Evolutionary conservation across 2,329 filamentous ascomycete genomes (phyloP), one percentile per base, ranked within the genome.

Genomic region (Coniochaeta sp.): DNA sequence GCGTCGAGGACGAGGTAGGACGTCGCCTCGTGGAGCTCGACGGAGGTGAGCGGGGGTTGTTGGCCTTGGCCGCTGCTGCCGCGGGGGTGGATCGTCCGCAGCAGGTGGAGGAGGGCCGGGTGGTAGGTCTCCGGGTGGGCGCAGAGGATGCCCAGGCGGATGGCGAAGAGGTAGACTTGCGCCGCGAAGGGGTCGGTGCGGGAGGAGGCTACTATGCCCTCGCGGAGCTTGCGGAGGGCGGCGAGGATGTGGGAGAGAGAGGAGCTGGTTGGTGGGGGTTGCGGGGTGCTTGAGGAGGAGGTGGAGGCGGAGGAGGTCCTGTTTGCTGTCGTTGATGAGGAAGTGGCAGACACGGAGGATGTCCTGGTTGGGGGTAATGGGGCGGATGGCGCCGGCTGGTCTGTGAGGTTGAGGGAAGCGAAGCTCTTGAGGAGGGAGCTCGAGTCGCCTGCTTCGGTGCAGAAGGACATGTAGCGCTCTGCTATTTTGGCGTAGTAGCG

Each of bases 81-180:
- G 2, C 75, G 67, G 0, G 78, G 74, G 60, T 95, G 87, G 55
- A 97, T 83, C 7, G 72, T 71, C 42, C 83, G 78, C 12, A 99
- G 75, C 2, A 96, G 78, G 60, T 95, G 83, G 33, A 87, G 78
- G 20, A 97, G 81, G 1, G 92, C 90, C 0, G 92, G 90, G 57
- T 92, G 86, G 67, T 97, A 99, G 1, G 91, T 91, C 59, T 95
- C 89, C 59, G 86, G 87, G 60, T 95, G 86, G 57, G 85, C 83
- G 52, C 87, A 83, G 30, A 96, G 79, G 56, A 99, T 85, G 22
- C 88, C 85, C 24, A 91, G 77, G 51, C 91, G 86, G 60, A 95
- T 89, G 61, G 89, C 90, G 74, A 97, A 97, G 56, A 95, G 83
- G 69, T 97, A 96, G 14, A 85, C 89, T 59, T 91, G 85, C n/a